These are phyloP conservation scores for Pythium phragmitis DNA, from an alignment of 352 stramenopile species.

Conservation along the genomic window DNA sequence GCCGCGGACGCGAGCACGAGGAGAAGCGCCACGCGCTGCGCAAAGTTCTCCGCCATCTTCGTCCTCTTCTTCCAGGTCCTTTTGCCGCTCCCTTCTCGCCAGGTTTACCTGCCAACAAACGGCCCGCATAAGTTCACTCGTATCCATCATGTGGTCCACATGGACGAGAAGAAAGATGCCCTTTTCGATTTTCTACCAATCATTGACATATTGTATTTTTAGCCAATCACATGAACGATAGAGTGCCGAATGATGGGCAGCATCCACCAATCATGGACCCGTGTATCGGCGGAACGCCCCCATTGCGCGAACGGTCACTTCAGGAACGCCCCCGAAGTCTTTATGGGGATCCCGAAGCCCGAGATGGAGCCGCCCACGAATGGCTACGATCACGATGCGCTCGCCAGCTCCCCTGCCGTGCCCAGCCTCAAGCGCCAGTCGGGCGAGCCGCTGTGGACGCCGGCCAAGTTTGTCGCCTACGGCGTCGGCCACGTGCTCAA, in stretches of 20 bases:
- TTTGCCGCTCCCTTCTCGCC: neutral
- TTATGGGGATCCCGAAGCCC: slow-evolving; percentile 3
- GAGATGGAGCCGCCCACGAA: slow-evolving; percentile 9
- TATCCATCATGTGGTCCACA: slow-evolving; percentile 4
- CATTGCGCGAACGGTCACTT: slow-evolving; percentile 11
- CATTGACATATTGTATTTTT: neutral
- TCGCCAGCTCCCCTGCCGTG: neutral
- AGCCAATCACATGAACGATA: neutral
- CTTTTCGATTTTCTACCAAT: neutral
- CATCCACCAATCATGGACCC: slow-evolving; percentile 6
- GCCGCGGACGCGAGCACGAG: slow-evolving; percentile 41
- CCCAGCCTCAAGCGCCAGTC: slow-evolving; percentile 9
- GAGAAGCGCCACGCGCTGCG: slow-evolving; percentile 40
- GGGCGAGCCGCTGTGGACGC: slow-evolving; percentile 40
- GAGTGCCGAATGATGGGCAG: neutral
- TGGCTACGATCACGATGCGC: neutral
- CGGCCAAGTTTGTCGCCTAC: slow-evolving; percentile 62
- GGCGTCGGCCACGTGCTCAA: slow-evolving; percentile 85
- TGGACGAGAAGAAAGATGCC: neutral
- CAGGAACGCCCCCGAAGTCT: neutral
- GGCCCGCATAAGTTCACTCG: slow-evolving; percentile 1
- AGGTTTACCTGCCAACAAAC: neutral
- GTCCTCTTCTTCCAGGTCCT: neutral
- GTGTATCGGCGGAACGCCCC: slow-evolving; percentile 18
- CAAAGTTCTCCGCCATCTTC: slow-evolving; percentile 27